Conservation (phyloP, 257 asterid species). For the Leptodermis oblonga region DNA sequence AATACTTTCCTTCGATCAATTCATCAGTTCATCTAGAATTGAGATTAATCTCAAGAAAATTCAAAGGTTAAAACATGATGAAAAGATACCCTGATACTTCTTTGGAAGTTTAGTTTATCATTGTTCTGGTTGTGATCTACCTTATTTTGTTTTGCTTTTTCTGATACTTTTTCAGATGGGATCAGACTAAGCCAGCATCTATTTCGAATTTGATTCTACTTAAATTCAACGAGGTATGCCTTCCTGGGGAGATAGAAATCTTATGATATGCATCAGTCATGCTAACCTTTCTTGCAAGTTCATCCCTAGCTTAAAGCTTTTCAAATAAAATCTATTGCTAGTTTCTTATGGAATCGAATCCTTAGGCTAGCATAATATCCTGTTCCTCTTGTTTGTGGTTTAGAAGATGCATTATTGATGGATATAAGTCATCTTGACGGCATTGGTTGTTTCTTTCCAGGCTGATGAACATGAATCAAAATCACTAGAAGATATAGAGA, state of each 20-base stretch:
- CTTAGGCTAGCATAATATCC: conserved; percentile 3
- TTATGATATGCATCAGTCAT: not conserved
- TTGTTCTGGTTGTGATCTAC: not conserved
- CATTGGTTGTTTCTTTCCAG: conserved; percentile 33
- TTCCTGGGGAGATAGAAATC: not conserved
- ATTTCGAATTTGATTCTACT: conserved; percentile 81
- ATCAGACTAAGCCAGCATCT: conserved; percentile 66
- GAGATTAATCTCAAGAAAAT: too few species aligned
- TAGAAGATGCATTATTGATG: not conserved
- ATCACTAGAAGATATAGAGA: conserved; percentile 67
- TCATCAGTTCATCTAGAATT: not conserved
- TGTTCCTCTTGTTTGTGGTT: not conserved
- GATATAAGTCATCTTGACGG: not conserved
- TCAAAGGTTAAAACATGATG: not conserved
- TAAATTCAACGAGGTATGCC: conserved; percentile 77
- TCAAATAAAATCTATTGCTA: not conserved
- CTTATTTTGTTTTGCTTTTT: conserved; percentile 13
- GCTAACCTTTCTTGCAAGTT: conserved; percentile 4
- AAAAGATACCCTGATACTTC: not conserved
- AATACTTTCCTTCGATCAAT: not conserved
- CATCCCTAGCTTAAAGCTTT: not conserved
- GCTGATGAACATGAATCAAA: conserved; percentile 89
- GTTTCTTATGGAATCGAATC: not conserved
- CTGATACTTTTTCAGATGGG: conserved; percentile 66
- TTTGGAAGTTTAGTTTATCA: not conserved